Evolutionary conservation across 2,329 filamentous ascomycete genomes (phyloP).

Genomic region (Apiospora saccharicola): DNA sequence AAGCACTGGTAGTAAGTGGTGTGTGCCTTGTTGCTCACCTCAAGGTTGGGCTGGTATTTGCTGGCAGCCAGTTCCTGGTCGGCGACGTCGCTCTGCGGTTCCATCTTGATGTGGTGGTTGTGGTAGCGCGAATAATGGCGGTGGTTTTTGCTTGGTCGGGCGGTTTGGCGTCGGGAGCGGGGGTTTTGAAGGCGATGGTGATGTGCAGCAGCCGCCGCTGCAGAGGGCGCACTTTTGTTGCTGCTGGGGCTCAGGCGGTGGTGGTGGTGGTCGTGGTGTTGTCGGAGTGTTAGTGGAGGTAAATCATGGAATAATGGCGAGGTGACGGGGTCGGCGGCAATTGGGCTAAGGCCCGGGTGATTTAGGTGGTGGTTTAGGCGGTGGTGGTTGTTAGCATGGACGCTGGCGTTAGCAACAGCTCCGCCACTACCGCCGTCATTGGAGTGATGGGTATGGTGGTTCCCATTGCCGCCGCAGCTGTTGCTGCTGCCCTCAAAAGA

Average conservation of each 20-base stretch:
- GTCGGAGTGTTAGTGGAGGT: conserved; percentile 19
- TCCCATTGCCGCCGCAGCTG: conserved; percentile 18
- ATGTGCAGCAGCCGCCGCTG: not conserved
- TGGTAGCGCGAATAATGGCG: conserved; percentile 15
- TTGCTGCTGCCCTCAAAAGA: conserved; percentile 33
- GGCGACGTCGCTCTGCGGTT: conserved; percentile 50
- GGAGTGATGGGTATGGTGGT: not conserved
- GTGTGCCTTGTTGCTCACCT: conserved; percentile 52
- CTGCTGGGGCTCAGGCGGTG: conserved; percentile 27
- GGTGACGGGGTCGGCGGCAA: conserved; percentile 34
- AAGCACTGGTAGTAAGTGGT: not conserved
- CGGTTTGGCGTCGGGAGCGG: conserved; percentile 5
- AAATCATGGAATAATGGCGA: conserved; percentile 35
- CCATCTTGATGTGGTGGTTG: conserved; percentile 46
- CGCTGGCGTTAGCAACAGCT: not conserved
- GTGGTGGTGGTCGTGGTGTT: conserved; percentile 28
- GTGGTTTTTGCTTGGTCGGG: conserved; percentile 20
- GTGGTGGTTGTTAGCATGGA: not conserved
- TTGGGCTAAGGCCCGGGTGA: conserved; percentile 27
- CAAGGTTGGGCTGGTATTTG: conserved; percentile 63
- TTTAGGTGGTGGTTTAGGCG: not conserved
- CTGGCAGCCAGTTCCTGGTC: conserved; percentile 68
- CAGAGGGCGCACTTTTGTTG: conserved; percentile 11
- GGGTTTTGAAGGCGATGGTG: not conserved
- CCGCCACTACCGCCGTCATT: not conserved